Conservation (phyloP, 371 early-diverging fungal genomes). For the Amoeboaphelidium protococcarum region DNA sequence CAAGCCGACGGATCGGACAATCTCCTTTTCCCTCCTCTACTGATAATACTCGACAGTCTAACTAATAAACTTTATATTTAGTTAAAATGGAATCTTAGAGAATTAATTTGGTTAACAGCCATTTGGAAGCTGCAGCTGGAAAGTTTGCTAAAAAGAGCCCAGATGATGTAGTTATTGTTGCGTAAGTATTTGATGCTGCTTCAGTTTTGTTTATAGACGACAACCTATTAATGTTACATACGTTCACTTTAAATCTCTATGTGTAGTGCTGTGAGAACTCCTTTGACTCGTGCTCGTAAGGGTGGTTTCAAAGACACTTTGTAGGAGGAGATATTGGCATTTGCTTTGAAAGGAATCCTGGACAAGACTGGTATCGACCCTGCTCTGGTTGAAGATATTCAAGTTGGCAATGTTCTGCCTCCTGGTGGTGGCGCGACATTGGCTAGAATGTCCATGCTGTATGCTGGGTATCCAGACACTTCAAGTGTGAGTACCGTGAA, state of each 20-base stretch:
- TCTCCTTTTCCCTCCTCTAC: too few relatives aligned
- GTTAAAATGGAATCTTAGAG: too few relatives aligned
- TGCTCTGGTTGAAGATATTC: conserved; percentile 66
- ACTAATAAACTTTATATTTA: too few relatives aligned
- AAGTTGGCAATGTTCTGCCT: conserved; percentile 78
- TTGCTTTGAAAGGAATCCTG: conserved; percentile 37
- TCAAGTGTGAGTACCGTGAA: conserved; percentile 66
- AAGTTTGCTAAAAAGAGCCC: conserved; percentile 49
- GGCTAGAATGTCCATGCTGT: conserved; percentile 80
- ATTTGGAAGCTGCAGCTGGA: too few relatives aligned
- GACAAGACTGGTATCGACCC: conserved; percentile 63
- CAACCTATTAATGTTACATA: too few relatives aligned
- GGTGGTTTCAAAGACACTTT: conserved; percentile 82
- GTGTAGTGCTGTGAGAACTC: conserved; percentile 38
- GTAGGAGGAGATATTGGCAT: conserved; percentile 65
- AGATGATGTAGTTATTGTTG: conserved; percentile 58
- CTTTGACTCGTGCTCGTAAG: conserved; percentile 69
- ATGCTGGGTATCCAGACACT: conserved; percentile 66
- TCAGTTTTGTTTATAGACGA: too few relatives aligned
- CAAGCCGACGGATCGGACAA: too few relatives aligned
- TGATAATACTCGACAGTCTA: too few relatives aligned
- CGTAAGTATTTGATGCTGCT: conserved; percentile 16
- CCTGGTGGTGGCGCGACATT: conserved; percentile 80
- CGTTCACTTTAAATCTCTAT: too few relatives aligned
- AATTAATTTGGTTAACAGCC: too few relatives aligned